Evolutionary conservation across 2,329 filamentous ascomycete genomes (phyloP), one percentile per base, ranked within the genome.

Genomic region (Akanthomyces lecanii): DNA sequence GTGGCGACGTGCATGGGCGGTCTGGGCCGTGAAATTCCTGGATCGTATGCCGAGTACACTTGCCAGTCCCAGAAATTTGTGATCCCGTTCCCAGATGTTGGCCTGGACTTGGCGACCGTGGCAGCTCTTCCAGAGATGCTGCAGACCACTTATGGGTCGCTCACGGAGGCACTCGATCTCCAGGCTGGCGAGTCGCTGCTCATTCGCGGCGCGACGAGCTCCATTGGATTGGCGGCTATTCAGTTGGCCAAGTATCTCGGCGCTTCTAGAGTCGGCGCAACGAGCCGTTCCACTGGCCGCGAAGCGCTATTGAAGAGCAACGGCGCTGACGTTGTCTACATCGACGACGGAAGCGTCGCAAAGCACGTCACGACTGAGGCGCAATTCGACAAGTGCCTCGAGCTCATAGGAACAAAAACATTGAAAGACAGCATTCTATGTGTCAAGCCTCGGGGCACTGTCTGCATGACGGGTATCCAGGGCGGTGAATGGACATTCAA

Each of bases 401-500:
- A 59, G 21, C 47, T 59, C 6, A 50, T 59, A 18, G 56, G 56
- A 12, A 59, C 56, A 11, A 50, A 38, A 30, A 59, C 42, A 12
- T 18, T 59, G 8, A 48, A 59, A n/a, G 56, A 59, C 23, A 59
- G 56, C 28, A 40, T 59, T 16, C 21, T 48, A n/a, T 59, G 56
- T 16, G 28, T 59, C 33, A 59, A 50, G 30, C 56, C 56, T 16
- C 50, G 42, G n/a, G 56, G 56, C 30, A 59, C 30, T 8, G 56
- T 59, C 5, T 59, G 56, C 33, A 59, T 59, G 56, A 59, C 56
- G 6, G 56, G 56, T n/a, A 50, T 59, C n/a, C 56, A 59, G 21
- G 56, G 56, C 7, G 56, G 56, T 10, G 56, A 51, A 38, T 59
- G 56, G 56, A 16, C 30, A 11, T 50, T 51, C 21, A 36, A 30